Percentiles rank a stretch among this genome's conserved stretches.
phyloP scores from a whole-genome alignment of 2,329 filamentous ascomycete genomes.

The Aureobasidium sp. region DNA sequence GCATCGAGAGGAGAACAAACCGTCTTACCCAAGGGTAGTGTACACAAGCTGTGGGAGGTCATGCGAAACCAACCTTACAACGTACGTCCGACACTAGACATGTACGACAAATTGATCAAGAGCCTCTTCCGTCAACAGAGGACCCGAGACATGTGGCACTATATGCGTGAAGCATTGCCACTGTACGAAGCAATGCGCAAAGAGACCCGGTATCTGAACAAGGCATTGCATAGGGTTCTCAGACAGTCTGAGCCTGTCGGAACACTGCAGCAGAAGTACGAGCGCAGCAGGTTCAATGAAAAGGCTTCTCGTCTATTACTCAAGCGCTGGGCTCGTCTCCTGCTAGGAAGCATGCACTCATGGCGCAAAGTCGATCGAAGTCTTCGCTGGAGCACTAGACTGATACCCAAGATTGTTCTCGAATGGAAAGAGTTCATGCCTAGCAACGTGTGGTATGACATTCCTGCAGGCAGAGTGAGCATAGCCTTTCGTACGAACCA shows the following conservation, averaged over 20 bases:
- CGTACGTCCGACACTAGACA: constrained; percentile 48
- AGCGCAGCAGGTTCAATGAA: neutral
- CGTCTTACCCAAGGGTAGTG: constrained; percentile 36
- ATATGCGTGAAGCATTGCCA: constrained; percentile 20
- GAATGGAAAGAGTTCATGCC: constrained; percentile 21
- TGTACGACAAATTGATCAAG: constrained; percentile 39
- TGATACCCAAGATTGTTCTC: constrained; percentile 23
- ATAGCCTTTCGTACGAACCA: constrained; percentile 14
- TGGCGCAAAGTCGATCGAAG: neutral
- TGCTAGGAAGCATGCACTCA: constrained; percentile 16
- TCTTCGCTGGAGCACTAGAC: constrained; percentile 6
- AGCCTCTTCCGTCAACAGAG: constrained; percentile 18
- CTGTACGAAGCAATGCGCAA: constrained; percentile 12
- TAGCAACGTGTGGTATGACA: constrained; percentile 22
- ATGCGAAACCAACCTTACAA: constrained; percentile 54
- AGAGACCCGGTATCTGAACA: neutral
- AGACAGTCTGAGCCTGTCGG: neutral
- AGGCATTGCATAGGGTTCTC: neutral
- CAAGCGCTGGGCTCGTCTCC: constrained; percentile 23
- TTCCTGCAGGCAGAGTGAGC: constrained; percentile 24
- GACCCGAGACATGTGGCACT: constrained; percentile 17
- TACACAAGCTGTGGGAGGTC: constrained; percentile 48
- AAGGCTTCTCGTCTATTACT: constrained; percentile 10
- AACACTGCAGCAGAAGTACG: constrained; percentile 3
- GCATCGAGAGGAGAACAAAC: neutral